phyloP scores from a whole-genome alignment of 2,329 filamentous ascomycete genomes.

The Elsinoe batatas region DNA sequence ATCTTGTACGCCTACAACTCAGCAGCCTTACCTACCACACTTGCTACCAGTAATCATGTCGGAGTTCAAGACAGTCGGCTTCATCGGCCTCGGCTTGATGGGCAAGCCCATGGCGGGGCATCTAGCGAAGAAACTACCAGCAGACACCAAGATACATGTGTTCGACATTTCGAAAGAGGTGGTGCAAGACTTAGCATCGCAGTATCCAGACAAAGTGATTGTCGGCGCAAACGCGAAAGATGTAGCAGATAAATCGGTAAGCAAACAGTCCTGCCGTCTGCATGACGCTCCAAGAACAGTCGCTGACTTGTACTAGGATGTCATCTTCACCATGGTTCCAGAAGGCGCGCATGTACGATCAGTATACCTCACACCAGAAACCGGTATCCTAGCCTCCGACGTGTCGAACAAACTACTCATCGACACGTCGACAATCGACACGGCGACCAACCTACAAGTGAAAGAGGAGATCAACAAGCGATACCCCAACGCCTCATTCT shows the following conservation, averaged over 20 bases:
- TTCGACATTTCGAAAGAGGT: constrained; percentile 39
- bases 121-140: constrained; percentile 38
- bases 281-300: not conserved
- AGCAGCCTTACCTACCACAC: constrained; percentile 16
- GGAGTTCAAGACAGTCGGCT: constrained; percentile 29
- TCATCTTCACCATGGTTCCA: constrained; percentile 45
- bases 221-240: constrained; percentile 37
- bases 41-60: not conserved
- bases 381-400: constrained; percentile 35
- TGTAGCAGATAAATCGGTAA: constrained; percentile 42
- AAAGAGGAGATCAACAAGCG: constrained; percentile 18
- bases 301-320: constrained; percentile 29
- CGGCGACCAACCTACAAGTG: constrained; percentile 29
- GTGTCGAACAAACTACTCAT: constrained; percentile 39
- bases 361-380: constrained; percentile 39
- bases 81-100: constrained; percentile 49
- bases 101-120: constrained; percentile 45
- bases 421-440: constrained; percentile 49
- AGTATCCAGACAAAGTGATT: constrained; percentile 32
- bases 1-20: not conserved
- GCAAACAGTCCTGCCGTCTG: constrained; percentile 14
- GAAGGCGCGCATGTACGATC: constrained; percentile 42
- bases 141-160: constrained; percentile 36
- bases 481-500: constrained; percentile 38
- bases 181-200: constrained; percentile 34